These are phyloP conservation scores for Panicum hallii DNA, from an alignment of 202 grass and related monocot genomes.

Conservation along the genomic window DNA sequence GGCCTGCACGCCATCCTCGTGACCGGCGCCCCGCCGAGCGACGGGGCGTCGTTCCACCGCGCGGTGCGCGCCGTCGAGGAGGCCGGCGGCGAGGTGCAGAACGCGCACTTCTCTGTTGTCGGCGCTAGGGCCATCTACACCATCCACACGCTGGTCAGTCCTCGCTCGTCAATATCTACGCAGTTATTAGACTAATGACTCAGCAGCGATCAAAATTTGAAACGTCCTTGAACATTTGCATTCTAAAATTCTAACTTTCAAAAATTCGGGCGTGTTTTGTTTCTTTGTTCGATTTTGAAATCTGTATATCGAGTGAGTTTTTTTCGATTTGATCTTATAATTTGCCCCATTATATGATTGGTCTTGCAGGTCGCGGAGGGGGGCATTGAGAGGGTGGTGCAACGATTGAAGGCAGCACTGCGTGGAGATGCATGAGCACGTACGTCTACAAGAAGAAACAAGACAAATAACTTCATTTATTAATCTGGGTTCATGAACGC, in stretches of 20 bases:
- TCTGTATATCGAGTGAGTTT: neutral
- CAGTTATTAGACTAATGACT: neutral
- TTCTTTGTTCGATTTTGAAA: neutral
- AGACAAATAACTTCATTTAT: neutral
- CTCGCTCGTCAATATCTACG: neutral
- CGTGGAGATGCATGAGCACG: slow-evolving; percentile 21
- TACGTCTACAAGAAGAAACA: neutral
- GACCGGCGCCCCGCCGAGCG: slow-evolving; percentile 37
- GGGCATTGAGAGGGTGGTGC: slow-evolving; percentile 52
- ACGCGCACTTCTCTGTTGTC: slow-evolving; percentile 69
- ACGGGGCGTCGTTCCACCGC: slow-evolving; percentile 58
- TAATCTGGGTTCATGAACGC: neutral
- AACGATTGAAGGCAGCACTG: slow-evolving; percentile 50
- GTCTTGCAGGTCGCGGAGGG: slow-evolving; percentile 38
- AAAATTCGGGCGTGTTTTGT: neutral
- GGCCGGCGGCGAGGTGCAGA: slow-evolving; percentile 67
- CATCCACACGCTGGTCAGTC: slow-evolving; percentile 68
- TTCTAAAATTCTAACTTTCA: neutral
- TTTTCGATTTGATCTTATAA: neutral
- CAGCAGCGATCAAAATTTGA: neutral
- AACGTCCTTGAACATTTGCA: neutral
- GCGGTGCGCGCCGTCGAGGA: slow-evolving; percentile 60
- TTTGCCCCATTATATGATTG: too few relatives aligned
- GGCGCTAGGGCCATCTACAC: slow-evolving; percentile 67
- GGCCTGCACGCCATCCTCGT: slow-evolving; percentile 59